These are phyloP conservation scores for Globisporangium spinosum DNA, from an alignment of 352 stramenopile species.

Conservation along the genomic window DNA sequence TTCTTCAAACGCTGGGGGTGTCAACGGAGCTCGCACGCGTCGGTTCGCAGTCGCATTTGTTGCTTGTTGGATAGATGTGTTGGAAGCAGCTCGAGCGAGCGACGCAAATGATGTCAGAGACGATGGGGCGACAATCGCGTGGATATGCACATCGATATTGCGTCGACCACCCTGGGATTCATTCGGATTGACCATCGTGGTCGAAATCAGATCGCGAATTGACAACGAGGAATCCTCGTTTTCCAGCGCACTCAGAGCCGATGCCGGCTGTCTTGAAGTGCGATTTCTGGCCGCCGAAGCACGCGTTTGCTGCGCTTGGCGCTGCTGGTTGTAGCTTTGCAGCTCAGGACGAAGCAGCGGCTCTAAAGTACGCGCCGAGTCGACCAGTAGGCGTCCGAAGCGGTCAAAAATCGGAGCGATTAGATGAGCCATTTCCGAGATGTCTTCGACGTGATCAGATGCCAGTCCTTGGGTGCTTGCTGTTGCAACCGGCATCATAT, in stretches of 20 bases:
- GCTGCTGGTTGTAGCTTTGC: slow-evolving; percentile 30
- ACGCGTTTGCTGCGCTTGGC: slow-evolving; percentile 29
- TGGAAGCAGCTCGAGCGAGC: slow-evolving; percentile 25
- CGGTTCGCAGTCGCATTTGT: slow-evolving; percentile 5
- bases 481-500: neutral
- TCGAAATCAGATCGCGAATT: slow-evolving; percentile 64
- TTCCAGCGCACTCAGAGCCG: slow-evolving; percentile 21
- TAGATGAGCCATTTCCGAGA: slow-evolving; percentile 68
- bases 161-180: slow-evolving; percentile 39
- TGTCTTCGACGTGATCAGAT: slow-evolving; percentile 16
- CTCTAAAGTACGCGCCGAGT: slow-evolving; percentile 61
- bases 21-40: slow-evolving; percentile 20
- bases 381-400: slow-evolving; percentile 66
- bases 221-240: slow-evolving; percentile 42
- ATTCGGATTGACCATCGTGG: slow-evolving; percentile 21
- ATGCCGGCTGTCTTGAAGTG: slow-evolving; percentile 4
- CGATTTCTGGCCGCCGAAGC: slow-evolving; percentile 1
- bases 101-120: slow-evolving; percentile 66
- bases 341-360: slow-evolving; percentile 57
- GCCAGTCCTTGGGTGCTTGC: neutral
- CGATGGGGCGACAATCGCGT: slow-evolving; percentile 77
- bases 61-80: slow-evolving; percentile 5
- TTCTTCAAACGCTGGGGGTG: slow-evolving; percentile 36
- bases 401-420: slow-evolving; percentile 77
- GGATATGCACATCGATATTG: slow-evolving; percentile 86